Base-by-base conservation (phyloP, 768 basidiomycete genomes). In the Mycena amicta region DNA sequence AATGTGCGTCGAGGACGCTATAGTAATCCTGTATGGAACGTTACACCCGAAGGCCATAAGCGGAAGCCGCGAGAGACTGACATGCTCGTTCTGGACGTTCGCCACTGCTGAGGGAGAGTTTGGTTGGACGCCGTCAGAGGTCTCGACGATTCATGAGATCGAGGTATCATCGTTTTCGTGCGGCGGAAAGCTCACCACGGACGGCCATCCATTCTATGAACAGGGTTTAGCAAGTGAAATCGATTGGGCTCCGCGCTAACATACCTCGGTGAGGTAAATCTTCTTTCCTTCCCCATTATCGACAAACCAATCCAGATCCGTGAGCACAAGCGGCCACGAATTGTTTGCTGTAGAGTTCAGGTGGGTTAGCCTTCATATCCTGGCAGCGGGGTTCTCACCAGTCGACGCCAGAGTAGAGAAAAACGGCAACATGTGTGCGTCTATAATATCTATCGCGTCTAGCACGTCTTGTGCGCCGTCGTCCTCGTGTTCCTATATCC, bases 121-220 rank as follows among this genome's bases (percentile, higher is more conserved):
- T 2, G 89, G 83, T 59, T 89, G 75, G 12, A 91, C 87, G 8
- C 82, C 75, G 1, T 68, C 31, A 18, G 80, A 90, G 1, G 85
- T 86, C 62, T 64, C 18, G 2, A 37, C n/a, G 47, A 50, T n/a
- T n/a, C n/a, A n/a, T n/a, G n/a, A n/a, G n/a, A n/a, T n/a, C n/a
- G n/a, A n/a, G n/a, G n/a, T n/a, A n/a, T n/a, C n/a, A n/a, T n/a
- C n/a, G n/a, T n/a, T n/a, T n/a, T n/a, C n/a, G n/a, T n/a, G n/a
- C n/a, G n/a, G n/a, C n/a, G n/a, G n/a, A n/a, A n/a, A n/a, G n/a
- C 53, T 53, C 55, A 64, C 62, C 47, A 75, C 75, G 0, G 88
- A 89, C 1, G 90, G 89, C 89, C 89, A 91, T 37, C 89, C 88
- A 67, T 90, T 91, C 89, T 90, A 47, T 39, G 37, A 29, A 28